phyloP scores from a whole-genome alignment of 371 early-diverging fungal species.

The Saksenaea oblongispora region DNA sequence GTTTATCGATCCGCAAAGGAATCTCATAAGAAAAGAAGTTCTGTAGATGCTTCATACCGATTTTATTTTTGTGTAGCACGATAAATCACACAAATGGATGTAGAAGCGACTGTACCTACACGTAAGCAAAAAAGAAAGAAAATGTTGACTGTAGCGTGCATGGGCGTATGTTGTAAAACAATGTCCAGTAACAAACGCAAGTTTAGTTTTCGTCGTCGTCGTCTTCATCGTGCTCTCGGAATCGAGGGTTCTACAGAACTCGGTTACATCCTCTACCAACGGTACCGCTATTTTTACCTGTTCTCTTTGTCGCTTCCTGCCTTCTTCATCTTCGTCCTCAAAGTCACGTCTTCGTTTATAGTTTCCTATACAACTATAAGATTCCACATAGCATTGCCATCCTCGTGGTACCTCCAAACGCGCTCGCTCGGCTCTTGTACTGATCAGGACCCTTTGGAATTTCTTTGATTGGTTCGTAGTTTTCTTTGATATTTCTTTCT shows the following conservation, averaged over 20 bases:
- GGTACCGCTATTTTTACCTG: slow-evolving; percentile 23
- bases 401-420: neutral
- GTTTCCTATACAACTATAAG: neutral
- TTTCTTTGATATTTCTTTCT: slow-evolving; percentile 61
- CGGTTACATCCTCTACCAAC: neutral
- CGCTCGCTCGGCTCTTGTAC: slow-evolving; percentile 47
- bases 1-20: too few species aligned
- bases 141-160: too few species aligned
- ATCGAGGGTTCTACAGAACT: slow-evolving; percentile 51
- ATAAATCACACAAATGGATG: too few species aligned
- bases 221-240: slow-evolving; percentile 58
- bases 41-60: too few species aligned
- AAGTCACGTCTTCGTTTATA: slow-evolving; percentile 38
- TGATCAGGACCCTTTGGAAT: slow-evolving; percentile 65
- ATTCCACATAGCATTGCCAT: neutral
- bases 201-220: slow-evolving; percentile 48
- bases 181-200: neutral
- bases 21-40: too few species aligned
- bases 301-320: slow-evolving; percentile 46
- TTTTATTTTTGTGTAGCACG: too few species aligned
- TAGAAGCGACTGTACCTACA: too few species aligned
- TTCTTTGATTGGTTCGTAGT: slow-evolving; percentile 64
- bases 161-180: neutral
- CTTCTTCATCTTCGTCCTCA: slow-evolving; percentile 44
- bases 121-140: too few species aligned